These are phyloP conservation scores for Fagopyrum esculentum DNA, from an alignment of 148 eudicot species.

Conservation along the genomic window DNA sequence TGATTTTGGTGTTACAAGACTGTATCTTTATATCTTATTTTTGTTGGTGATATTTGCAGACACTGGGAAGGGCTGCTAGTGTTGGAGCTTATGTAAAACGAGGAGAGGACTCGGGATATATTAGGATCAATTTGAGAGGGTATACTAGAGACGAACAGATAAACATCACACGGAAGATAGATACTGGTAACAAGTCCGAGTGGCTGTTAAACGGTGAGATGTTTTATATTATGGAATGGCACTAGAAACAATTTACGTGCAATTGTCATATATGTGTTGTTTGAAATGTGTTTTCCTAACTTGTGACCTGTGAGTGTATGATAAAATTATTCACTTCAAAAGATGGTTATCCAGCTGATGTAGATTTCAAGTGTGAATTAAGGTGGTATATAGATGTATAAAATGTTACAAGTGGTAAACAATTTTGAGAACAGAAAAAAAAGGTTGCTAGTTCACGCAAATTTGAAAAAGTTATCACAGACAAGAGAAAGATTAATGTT, in stretches of 20 bases:
- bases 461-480: too few species aligned
- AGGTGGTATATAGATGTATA: background rate
- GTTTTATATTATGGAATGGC: background rate
- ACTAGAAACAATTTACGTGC: background rate
- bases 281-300: background rate
- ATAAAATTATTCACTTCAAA: background rate
- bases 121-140: constrained; percentile 67
- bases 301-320: background rate
- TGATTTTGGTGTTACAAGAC: background rate
- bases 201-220: constrained; percentile 70
- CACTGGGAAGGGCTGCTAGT: constrained; percentile 79
- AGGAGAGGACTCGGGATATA: constrained; percentile 75
- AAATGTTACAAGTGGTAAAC: background rate
- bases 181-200: constrained; percentile 79
- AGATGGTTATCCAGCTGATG: background rate
- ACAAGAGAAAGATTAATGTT: too few species aligned
- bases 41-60: constrained; percentile 37
- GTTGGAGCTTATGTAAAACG: constrained; percentile 86
- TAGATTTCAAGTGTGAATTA: background rate
- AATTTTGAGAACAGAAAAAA: background rate
- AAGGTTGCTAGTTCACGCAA: background rate
- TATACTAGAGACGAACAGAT: constrained; percentile 36
- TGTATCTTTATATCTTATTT: background rate
- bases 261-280: background rate
- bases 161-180: constrained; percentile 61